These are phyloP conservation scores for Auxenochlorella pyrenoidosa DNA, from an alignment of 139 green algal genomes.

Conservation along the genomic window DNA sequence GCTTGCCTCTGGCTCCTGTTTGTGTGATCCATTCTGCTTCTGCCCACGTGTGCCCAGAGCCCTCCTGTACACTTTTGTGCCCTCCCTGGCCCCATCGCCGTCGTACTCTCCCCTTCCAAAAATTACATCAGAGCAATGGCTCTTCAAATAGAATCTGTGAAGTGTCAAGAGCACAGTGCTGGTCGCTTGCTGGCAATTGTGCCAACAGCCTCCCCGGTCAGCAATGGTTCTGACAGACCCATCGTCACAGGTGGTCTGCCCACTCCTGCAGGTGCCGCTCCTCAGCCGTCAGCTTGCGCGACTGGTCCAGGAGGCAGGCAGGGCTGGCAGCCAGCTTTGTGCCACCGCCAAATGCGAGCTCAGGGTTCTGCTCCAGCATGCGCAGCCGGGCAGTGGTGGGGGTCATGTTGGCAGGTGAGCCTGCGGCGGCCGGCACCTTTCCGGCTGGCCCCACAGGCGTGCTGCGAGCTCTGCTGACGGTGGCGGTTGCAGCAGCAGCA, in stretches of 20 bases:
- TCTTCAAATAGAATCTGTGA: too few species aligned
- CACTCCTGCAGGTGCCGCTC: constrained; percentile 37
- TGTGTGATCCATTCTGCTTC: neutral
- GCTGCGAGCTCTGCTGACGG: neutral
- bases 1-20: neutral
- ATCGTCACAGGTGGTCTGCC: constrained; percentile 3
- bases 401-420: neutral
- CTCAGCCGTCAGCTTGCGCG: constrained; percentile 23
- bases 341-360: constrained; percentile 36
- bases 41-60: neutral
- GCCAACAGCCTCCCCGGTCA: too few species aligned
- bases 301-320: neutral
- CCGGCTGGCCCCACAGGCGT: neutral
- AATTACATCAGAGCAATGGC: too few species aligned
- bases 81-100: too few species aligned
- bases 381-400: constrained; percentile 32
- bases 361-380: constrained; percentile 33
- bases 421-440: neutral
- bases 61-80: too few species aligned
- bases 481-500: neutral
- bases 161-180: too few species aligned
- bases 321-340: constrained; percentile 13
- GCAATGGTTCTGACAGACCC: too few species aligned
- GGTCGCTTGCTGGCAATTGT: too few species aligned
- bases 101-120: too few species aligned